These are phyloP conservation scores for Talaromyces verruculosus DNA, from an alignment of 2,329 filamentous ascomycete species.

Conservation along the genomic window DNA sequence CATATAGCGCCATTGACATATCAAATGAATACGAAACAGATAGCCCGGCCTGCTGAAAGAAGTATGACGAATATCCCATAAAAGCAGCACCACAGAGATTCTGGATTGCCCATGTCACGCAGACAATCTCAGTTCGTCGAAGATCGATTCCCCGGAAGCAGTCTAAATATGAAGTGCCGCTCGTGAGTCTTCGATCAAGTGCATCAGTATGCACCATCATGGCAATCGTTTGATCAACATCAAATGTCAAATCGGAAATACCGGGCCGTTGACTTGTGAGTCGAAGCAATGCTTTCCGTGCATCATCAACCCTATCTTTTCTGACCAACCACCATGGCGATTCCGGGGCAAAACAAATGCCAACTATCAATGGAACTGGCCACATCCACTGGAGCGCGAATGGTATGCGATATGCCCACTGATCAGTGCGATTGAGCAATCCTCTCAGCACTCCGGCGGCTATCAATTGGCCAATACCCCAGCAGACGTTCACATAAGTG, in stretches of 20 bases:
- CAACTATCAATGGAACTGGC: constrained; percentile 51
- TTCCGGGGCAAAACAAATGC: constrained; percentile 50
- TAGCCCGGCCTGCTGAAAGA: constrained; percentile 57
- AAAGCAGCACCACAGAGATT: constrained; percentile 64
- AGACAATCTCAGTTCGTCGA: constrained; percentile 72
- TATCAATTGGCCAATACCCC: constrained; percentile 53
- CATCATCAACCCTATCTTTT: constrained; percentile 45
- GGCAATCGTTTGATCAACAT: constrained; percentile 78
- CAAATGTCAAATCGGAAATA: constrained; percentile 63
- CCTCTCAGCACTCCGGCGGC: constrained; percentile 53
- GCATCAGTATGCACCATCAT: constrained; percentile 92
- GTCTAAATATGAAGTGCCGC: constrained; percentile 72
- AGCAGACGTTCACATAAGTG: constrained; percentile 49
- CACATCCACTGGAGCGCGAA: constrained; percentile 56
- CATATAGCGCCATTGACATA: constrained; percentile 55
- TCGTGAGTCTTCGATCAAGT: constrained; percentile 73
- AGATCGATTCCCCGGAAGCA: constrained; percentile 79
- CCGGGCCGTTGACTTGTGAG: constrained; percentile 44
- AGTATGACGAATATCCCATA: constrained; percentile 64
- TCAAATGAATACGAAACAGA: constrained; percentile 54
- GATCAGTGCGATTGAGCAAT: constrained; percentile 48
- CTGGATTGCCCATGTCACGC: constrained; percentile 65
- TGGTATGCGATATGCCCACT: constrained; percentile 55
- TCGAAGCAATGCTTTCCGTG: constrained; percentile 43
- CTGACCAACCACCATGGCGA: constrained; percentile 55